Conservation (phyloP, 495 filamentous ascomycete genomes). For the Xylaria palmicola region DNA sequence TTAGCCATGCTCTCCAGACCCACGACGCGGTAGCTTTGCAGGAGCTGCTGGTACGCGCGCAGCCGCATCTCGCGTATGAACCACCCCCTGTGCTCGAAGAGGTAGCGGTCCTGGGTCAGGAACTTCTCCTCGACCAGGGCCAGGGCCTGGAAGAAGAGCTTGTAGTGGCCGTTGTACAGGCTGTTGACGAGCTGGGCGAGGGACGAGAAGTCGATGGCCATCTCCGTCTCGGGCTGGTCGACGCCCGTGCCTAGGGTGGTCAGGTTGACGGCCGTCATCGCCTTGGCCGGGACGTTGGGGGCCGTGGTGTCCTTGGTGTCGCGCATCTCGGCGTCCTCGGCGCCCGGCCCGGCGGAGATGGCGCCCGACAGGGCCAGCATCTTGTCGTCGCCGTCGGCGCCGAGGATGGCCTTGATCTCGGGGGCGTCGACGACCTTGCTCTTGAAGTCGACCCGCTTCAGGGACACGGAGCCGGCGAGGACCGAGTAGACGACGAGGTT, state of each 20-base stretch:
- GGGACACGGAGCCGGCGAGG: slow-evolving; percentile 86
- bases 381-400: slow-evolving; percentile 77
- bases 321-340: slow-evolving; percentile 75
- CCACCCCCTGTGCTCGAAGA: slow-evolving; percentile 91
- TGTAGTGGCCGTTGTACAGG: slow-evolving; percentile 90
- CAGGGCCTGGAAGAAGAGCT: slow-evolving; percentile 85
- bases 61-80: slow-evolving; percentile 98
- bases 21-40: slow-evolving; percentile 98
- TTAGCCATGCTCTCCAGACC: slow-evolving; percentile 92
- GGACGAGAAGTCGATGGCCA: slow-evolving; percentile 73
- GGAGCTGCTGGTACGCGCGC: slow-evolving; percentile 89
- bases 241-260: slow-evolving; percentile 70
- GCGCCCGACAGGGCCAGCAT: slow-evolving; percentile 75
- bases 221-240: slow-evolving; percentile 72
- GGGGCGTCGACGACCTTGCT: slow-evolving; percentile 96
- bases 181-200: slow-evolving; percentile 85
- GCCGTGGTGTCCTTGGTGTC: slow-evolving; percentile 48
- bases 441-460: slow-evolving; percentile 98
- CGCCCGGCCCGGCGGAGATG: slow-evolving; percentile 73
- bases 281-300: slow-evolving; percentile 53
- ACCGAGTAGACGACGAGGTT: slow-evolving; percentile 93
- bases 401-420: slow-evolving; percentile 94
- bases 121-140: slow-evolving; percentile 93
- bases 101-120: slow-evolving; percentile 87
- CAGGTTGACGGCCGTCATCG: slow-evolving; percentile 74